Evolutionary conservation across 83 land plant genomes (phyloP).

Genomic region (Thuja plicata): DNA sequence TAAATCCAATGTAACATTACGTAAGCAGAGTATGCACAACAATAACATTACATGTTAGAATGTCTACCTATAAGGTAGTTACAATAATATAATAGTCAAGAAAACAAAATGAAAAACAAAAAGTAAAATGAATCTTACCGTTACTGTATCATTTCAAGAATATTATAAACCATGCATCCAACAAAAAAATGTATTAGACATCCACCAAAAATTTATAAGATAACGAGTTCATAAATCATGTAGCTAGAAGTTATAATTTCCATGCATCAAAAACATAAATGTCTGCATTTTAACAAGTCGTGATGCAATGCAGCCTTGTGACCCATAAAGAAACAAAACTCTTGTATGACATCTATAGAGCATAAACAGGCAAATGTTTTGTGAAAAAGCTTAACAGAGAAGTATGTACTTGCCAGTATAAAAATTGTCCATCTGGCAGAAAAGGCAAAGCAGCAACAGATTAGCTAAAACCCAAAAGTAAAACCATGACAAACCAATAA

Average conservation of each 20-base stretch:
- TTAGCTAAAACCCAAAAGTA: conserved; percentile 4
- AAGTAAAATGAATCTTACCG: conserved; percentile 34
- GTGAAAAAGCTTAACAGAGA: neutral
- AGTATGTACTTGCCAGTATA: conserved; percentile 71
- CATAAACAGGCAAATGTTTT: neutral
- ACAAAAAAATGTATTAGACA: neutral
- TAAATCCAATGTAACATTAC: conserved; percentile 24
- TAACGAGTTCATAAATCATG: neutral
- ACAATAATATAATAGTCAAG: neutral
- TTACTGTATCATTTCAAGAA: conserved; percentile 33
- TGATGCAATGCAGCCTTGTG: neutral
- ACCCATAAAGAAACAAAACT: neutral
- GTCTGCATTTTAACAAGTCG: neutral
- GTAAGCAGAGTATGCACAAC: neutral
- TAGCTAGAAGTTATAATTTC: neutral
- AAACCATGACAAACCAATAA: neutral
- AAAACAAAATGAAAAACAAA: neutral
- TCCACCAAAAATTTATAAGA: neutral
- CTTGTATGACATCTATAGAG: neutral
- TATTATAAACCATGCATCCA: conserved; percentile 2
- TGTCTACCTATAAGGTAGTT: neutral
- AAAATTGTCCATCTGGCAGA: conserved; percentile 94
- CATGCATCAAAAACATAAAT: neutral
- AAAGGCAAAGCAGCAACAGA: conserved; percentile 8
- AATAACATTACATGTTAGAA: conserved; percentile 1